phyloP scores from a whole-genome alignment of 2,329 filamentous ascomycete species.

The Lachnum nothofagi region DNA sequence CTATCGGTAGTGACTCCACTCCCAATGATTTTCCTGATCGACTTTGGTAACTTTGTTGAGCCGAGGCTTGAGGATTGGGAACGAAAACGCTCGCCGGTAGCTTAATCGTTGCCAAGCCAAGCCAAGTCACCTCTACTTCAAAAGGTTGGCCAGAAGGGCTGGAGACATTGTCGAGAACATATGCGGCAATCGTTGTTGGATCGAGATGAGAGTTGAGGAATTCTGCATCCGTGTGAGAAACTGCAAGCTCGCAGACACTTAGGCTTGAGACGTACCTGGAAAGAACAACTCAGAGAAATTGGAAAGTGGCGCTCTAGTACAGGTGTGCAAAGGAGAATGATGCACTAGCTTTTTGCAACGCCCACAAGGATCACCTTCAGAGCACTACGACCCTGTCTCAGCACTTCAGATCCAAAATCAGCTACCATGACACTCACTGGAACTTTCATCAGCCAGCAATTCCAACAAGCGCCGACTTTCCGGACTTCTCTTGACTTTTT shows the following conservation, averaged over 20 bases:
- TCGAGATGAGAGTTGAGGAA: slow-evolving; percentile 11
- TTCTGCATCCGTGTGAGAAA: not conserved
- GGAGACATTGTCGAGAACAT: slow-evolving; percentile 9
- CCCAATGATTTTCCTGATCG: slow-evolving; percentile 6
- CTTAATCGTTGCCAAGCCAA: slow-evolving; percentile 1
- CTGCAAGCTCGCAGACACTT: not conserved
- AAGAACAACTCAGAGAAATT: slow-evolving; percentile 10
- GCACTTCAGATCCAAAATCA: not conserved
- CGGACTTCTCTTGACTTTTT: slow-evolving; percentile 19
- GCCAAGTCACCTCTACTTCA: slow-evolving; percentile 9
- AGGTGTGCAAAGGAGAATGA: slow-evolving; percentile 1
- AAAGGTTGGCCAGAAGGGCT: slow-evolving; percentile 2
- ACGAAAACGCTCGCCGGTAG: slow-evolving; percentile 11
- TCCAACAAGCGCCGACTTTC: slow-evolving; percentile 24
- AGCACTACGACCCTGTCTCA: slow-evolving; percentile 13
- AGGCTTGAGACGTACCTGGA: slow-evolving; percentile 10
- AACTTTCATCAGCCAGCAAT: slow-evolving; percentile 24
- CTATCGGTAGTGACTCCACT: slow-evolving; percentile 19
- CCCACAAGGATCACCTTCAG: slow-evolving; percentile 14
- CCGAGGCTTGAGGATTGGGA: slow-evolving; percentile 2
- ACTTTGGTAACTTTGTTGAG: slow-evolving; percentile 10
- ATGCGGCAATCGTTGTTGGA: slow-evolving; percentile 3
- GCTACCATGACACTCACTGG: slow-evolving; percentile 12
- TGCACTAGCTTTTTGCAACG: slow-evolving; percentile 12
- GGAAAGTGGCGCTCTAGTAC: slow-evolving; percentile 16